These are phyloP conservation scores for Rhynchospora tenuis DNA, from an alignment of 176 grass and related monocot species.

Conservation along the genomic window DNA sequence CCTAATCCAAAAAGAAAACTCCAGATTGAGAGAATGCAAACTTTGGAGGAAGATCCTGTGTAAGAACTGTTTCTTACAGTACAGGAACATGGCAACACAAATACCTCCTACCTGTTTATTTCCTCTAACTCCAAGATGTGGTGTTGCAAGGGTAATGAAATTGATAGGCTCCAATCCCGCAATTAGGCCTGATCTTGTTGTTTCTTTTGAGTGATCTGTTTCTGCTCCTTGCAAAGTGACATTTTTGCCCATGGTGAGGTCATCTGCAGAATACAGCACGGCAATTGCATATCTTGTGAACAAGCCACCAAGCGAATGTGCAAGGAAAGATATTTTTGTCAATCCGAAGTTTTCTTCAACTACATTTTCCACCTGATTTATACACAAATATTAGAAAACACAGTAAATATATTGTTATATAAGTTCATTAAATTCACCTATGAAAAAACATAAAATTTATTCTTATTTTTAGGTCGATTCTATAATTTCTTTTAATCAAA, in stretches of 20 bases:
- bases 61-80: background rate
- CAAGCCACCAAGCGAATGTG: conserved; percentile 84
- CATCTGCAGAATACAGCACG: conserved; percentile 44
- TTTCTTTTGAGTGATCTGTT: conserved; percentile 14
- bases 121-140: conserved; percentile 91
- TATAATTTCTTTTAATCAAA: background rate
- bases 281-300: conserved; percentile 85
- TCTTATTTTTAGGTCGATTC: background rate
- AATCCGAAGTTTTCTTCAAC: conserved; percentile 46
- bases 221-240: background rate
- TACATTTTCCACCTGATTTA: conserved; percentile 65
- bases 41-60: background rate
- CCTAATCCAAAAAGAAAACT: background rate
- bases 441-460: background rate
- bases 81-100: background rate
- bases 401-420: conserved; percentile 3
- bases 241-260: conserved; percentile 10
- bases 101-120: conserved; percentile 62
- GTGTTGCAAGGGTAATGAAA: conserved; percentile 86
- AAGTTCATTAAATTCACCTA: background rate
- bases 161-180: conserved; percentile 66
- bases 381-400: conserved; percentile 3
- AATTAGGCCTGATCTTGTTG: conserved; percentile 40
- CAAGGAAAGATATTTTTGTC: conserved; percentile 75
- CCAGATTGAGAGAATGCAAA: conserved; percentile 17